Conservation (phyloP, 805 yeast genomes). For the Kuraishia molischiana region DNA sequence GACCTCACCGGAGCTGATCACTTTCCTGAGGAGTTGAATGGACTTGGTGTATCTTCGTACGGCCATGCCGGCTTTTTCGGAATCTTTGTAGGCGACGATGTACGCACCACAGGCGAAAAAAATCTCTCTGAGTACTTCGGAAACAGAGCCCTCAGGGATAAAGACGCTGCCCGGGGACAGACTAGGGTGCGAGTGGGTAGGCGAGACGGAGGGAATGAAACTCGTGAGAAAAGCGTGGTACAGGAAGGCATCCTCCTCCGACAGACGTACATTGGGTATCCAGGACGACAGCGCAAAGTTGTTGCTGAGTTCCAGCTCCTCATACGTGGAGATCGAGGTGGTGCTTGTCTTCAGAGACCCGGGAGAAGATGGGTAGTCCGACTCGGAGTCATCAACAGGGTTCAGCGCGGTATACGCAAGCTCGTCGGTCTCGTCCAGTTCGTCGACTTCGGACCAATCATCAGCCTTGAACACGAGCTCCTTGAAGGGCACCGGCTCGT, state of each 20-base stretch:
- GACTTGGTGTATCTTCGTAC: conserved; percentile 16
- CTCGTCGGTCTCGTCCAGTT: not conserved
- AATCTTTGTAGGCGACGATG: conserved; percentile 21
- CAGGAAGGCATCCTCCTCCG: conserved; percentile 8
- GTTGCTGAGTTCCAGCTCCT: too few relatives aligned
- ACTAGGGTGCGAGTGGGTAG: conserved; percentile 23
- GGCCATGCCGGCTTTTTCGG: conserved; percentile 13
- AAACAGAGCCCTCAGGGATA: conserved; percentile 17
- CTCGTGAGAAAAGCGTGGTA: conserved; percentile 19
- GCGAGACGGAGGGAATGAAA: conserved; percentile 23
- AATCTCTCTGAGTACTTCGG: conserved; percentile 20
- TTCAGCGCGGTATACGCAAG: too few relatives aligned
- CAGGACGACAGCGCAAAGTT: too few relatives aligned
- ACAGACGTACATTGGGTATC: conserved; percentile 8
- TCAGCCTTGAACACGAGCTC: not conserved
- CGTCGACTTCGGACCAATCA: not conserved
- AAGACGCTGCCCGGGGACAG: conserved; percentile 24
- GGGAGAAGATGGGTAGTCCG: too few relatives aligned
- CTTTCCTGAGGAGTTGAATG: conserved; percentile 11
- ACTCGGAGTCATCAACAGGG: too few relatives aligned
- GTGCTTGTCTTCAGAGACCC: too few relatives aligned
- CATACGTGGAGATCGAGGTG: too few relatives aligned
- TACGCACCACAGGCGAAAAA: conserved; percentile 30
- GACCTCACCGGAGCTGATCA: conserved; percentile 12
- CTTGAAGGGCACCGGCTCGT: not conserved